Base-by-base conservation (phyloP, 805 yeast species). In the Candida corydali region DNA sequence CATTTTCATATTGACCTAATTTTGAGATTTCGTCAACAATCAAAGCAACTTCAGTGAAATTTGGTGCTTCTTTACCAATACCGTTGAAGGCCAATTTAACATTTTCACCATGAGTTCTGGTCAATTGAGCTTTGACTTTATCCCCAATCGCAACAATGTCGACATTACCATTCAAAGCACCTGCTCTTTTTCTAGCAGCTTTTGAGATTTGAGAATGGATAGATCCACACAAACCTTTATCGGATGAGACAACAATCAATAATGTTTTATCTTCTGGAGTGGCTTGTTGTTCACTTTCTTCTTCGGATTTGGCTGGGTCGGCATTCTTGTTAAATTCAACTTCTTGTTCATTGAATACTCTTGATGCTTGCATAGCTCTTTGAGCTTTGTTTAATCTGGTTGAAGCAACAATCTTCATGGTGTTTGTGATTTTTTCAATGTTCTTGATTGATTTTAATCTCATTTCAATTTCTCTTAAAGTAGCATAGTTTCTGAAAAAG, bases 341-440 rank as follows among this genome's bases (percentile, higher is more conserved):
- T 59, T 88, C 95, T 42, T 89, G 80, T 53, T 75, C 74, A 59
- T 82, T 82, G 75, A 86, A 91, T 43, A 78, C 82, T 65, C 95
- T 82, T 34, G 97, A 83, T 34, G 86, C 77, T 51, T 74, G 71
- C 88, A 88, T 91, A 44, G 97, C 95, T 66, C 82, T 85, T 70
- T 88, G 96, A 44, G 98, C 98, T 71, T 86, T 88, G 63, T 79
- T 75, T 65, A 93, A 79, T 73, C 96, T 84, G 53, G 98, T 93
- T 28, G 98, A 91, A 28, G 98, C 98, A 57, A 93, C 98, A 70
- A 93, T 83, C 77, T 89, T 93, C 98, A 93, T 93, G 68, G 98
- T 93, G 73, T 93, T 93, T 72, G 98, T 93, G 73, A 93, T 93
- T 76, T 93, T 93, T 74, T 93, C 97, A 66, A 93, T 91, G 78